Evolutionary conservation across 495 filamentous ascomycete species (phyloP), one percentile per base, ranked within the genome.

Genomic region (Echria macrotheca): DNA sequence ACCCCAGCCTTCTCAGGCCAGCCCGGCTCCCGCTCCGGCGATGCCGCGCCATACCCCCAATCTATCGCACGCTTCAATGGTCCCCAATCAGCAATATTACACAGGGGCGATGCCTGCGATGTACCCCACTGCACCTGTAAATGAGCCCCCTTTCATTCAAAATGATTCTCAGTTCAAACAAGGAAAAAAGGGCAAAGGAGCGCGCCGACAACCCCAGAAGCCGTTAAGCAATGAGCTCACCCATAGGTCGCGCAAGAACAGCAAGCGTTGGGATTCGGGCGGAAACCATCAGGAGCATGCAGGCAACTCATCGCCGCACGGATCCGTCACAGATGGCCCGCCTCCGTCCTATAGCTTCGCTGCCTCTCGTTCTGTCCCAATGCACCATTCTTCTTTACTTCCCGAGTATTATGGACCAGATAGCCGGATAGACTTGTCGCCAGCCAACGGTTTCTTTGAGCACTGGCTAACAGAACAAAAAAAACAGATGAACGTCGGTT

Each of bases 401-500:
- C 29, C 31, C 44, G 10, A 10, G n/a, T 33, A 2, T 10, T 22
- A 21, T 48, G n/a, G n/a, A n/a, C n/a, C n/a, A n/a, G n/a, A n/a
- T n/a, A n/a, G 29, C 21, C 57, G 54, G 22, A 52, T 73, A 57
- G 77, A 88, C 69, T 56, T 91, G 48, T 83, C 86, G 28, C 84
- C 84, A 48, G 78, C 80, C 55, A 82, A 71, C 59, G 80, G 81
- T 49, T 68, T 79, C 39, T 88, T 87, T 76, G 85, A 91, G 59
- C 75, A 80, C 39, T 75, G 75, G 83, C 85, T 94, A 73, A 91
- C 82, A 52, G 65, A 48, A 43, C 63, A 55, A 38, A 68, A 80
- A 60, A 72, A 79, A 70, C 75, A 82, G 76, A 76, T 74, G 55
- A 80, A 74, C 49, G 49, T 54, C 58, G 55, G 42, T 2, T 60